Base-by-base conservation (phyloP, 345 rosid genomes). In the Citrus maxima region DNA sequence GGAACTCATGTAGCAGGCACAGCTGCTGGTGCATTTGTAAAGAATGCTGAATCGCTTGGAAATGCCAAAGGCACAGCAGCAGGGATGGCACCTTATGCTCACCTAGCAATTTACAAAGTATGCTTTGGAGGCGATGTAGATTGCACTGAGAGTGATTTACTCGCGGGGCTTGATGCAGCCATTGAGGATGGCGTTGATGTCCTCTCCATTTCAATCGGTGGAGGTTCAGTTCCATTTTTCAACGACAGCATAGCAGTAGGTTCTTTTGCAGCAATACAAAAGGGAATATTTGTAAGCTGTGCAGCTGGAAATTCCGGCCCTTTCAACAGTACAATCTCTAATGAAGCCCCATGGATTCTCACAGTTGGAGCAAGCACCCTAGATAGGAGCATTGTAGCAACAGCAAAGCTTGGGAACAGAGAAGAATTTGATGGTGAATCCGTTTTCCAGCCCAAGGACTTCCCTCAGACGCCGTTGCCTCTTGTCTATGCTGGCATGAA, bases 281-380 rank as follows among this genome's bases (percentile, higher is more conserved):
- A 86, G 42, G 95, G 93, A 49, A 89, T 92, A 70, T 86, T 90
- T n/a, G 91, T 89, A 22, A 85, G 86, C 34, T 86, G 80, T 37
- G 69, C 91, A 10, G 87, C 81, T 0, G 97, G 92, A 6, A 90
- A 92, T 46, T 76, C 78, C 0, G 93, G 97, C 7, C 82, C 92
- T 9, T 68, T 37, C 72, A 78, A 78, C 3, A 69, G 75, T 60
- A 80, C 82, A 9, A 77, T 86, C 12, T 27, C 77, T 7, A 90
- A 87, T 67, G 84, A 86, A 28, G 86, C 95, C 7, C 95, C 91
- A 1, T 91, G 95, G 97, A 70, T 88, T 25, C 76, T 89, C 21
- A 75, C 91, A 0, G 92, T 88, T 1, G 97, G 95, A n/a, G 93
- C 95, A 3, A 88, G 93, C 76, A 84, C 89, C 18, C 70, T 85